Evolutionary conservation across 768 basidiomycete species (phyloP).

Genomic region (Amanita polypyramis): DNA sequence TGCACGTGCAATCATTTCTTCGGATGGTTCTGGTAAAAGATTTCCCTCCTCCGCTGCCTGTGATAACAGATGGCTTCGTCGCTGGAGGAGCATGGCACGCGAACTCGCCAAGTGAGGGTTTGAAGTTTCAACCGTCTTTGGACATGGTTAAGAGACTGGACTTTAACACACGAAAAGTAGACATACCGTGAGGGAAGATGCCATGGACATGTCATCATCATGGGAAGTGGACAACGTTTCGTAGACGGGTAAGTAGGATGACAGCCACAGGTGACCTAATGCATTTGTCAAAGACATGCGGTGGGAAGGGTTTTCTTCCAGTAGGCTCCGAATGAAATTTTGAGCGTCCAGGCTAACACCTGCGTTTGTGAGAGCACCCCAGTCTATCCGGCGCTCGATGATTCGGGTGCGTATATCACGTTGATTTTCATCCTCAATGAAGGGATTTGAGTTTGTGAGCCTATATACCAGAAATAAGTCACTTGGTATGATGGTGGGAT

Average conservation of each 20-base stretch:
- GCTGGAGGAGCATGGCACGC: slow-evolving; percentile 30
- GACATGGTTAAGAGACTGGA: slow-evolving; percentile 2
- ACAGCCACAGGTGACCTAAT: slow-evolving; percentile 71
- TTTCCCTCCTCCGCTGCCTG: slow-evolving; percentile 33
- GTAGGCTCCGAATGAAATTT: slow-evolving; percentile 57
- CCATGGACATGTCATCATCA: slow-evolving; percentile 16
- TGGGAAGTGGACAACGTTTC: slow-evolving; percentile 2
- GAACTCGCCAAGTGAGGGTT: slow-evolving; percentile 12
- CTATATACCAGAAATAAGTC: slow-evolving; percentile 23
- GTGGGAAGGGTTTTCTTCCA: slow-evolving; percentile 47
- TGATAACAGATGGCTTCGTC: slow-evolving; percentile 36
- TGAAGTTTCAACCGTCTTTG: not conserved
- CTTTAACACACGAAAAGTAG: not conserved
- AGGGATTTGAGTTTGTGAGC: slow-evolving; percentile 71
- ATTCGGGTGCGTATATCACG: slow-evolving; percentile 55
- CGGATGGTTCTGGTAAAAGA: slow-evolving; percentile 37
- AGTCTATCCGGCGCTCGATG: slow-evolving; percentile 48
- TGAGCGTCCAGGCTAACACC: slow-evolving; percentile 36
- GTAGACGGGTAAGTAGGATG: slow-evolving; percentile 11
- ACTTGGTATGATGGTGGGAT: slow-evolving; percentile 1
- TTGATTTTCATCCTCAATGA: slow-evolving; percentile 63
- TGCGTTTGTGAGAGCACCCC: slow-evolving; percentile 32
- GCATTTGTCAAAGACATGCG: slow-evolving; percentile 71
- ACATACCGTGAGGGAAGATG: not conserved
- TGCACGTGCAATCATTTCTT: slow-evolving; percentile 43